phyloP scores from a whole-genome alignment of 1,284 basidiomycete genomes.

The Heterobasidion occidentale region DNA sequence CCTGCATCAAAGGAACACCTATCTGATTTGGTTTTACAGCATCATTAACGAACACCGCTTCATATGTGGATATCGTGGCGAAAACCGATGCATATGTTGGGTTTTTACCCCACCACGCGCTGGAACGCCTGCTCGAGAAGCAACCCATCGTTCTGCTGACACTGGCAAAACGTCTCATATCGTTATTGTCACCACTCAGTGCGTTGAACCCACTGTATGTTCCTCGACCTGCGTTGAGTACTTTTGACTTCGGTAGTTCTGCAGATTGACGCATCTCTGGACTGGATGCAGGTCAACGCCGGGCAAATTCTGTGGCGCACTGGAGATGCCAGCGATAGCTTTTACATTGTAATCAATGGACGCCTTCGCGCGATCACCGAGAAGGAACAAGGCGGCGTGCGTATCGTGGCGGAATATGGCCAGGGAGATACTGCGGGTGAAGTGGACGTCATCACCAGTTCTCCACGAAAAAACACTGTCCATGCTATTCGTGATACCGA shows the following conservation, averaged over 20 bases:
- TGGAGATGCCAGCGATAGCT: slow-evolving; percentile 85
- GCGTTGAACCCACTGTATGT: slow-evolving; percentile 12
- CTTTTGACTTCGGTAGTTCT: slow-evolving; percentile 50
- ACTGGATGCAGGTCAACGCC: slow-evolving; percentile 97
- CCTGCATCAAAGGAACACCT: not conserved
- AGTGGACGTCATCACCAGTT: slow-evolving; percentile 95
- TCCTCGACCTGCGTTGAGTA: slow-evolving; percentile 1
- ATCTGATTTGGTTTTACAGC: slow-evolving; percentile 33
- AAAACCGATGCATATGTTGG: slow-evolving; percentile 98
- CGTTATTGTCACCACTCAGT: slow-evolving; percentile 89
- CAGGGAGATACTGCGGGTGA: slow-evolving; percentile 87
- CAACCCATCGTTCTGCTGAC: slow-evolving; percentile 93
- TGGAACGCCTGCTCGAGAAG: slow-evolving; percentile 89
- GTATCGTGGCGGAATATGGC: slow-evolving; percentile 89
- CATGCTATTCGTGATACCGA: slow-evolving; percentile 99
- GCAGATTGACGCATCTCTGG: slow-evolving; percentile 94
- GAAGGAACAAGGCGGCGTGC: slow-evolving; percentile 63
- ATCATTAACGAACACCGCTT: slow-evolving; percentile 85
- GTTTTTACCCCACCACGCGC: slow-evolving; percentile 81
- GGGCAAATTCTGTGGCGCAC: slow-evolving; percentile 92
- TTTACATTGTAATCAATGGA: slow-evolving; percentile 98
- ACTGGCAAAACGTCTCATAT: slow-evolving; percentile 93
- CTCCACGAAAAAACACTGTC: slow-evolving; percentile 82
- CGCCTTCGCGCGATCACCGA: slow-evolving; percentile 82
- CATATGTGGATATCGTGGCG: slow-evolving; percentile 93